Conservation (phyloP, 768 basidiomycete genomes). For the Austroboletus eburneus region DNA sequence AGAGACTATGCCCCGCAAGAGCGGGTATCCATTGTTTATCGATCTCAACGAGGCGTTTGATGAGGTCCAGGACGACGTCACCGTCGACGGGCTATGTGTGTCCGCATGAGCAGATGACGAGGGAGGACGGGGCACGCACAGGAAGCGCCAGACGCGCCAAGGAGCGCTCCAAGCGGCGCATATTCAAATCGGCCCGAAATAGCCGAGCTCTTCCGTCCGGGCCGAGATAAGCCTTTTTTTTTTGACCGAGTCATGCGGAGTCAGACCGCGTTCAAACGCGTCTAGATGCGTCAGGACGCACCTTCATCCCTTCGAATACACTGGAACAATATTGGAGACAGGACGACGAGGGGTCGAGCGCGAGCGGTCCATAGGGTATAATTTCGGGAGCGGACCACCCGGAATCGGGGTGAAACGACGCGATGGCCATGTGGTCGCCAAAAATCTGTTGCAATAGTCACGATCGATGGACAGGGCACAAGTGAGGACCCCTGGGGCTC, state of each 20-base stretch:
- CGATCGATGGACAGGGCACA: not conserved
- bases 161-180: slow-evolving; percentile 72
- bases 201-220: slow-evolving; percentile 70
- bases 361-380: slow-evolving; percentile 60
- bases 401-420: slow-evolving; percentile 53
- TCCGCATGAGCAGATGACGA: not conserved
- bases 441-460: not conserved
- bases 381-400: slow-evolving; percentile 76
- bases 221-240: slow-evolving; percentile 71
- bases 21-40: slow-evolving; percentile 87
- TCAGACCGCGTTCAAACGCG: not conserved
- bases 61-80: slow-evolving; percentile 43
- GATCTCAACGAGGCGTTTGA: slow-evolving; percentile 62
- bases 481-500: slow-evolving; percentile 13
- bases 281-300: slow-evolving; percentile 22
- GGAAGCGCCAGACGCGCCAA: slow-evolving; percentile 71
- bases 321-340: slow-evolving; percentile 60
- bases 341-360: slow-evolving; percentile 52
- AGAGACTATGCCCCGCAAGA: slow-evolving; percentile 71
- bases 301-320: slow-evolving; percentile 69
- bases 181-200: slow-evolving; percentile 83
- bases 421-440: slow-evolving; percentile 73
- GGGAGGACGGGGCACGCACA: slow-evolving; percentile 32
- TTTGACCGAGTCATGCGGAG: not conserved
- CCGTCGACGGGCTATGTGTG: slow-evolving; percentile 38